These are phyloP conservation scores for Dissophora ornata DNA, from an alignment of 192 early-diverging fungal species.

Conservation along the genomic window DNA sequence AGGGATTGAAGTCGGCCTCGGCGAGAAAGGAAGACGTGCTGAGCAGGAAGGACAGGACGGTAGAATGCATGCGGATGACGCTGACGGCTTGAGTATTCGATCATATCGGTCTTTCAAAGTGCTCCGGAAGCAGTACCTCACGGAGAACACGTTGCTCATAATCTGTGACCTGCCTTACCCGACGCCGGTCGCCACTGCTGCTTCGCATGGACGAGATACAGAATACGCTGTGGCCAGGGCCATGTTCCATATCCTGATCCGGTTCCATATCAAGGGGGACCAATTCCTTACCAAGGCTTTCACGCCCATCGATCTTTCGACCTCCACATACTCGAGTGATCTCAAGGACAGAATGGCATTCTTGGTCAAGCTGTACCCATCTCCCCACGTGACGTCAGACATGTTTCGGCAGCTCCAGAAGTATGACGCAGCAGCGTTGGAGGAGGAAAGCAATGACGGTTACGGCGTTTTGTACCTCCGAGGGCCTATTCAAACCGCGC, in stretches of 20 bases:
- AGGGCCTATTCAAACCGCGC: conserved; percentile 33
- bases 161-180: conserved; percentile 36
- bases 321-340: no score
- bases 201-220: neutral
- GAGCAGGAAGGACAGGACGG: neutral
- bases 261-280: conserved; percentile 4
- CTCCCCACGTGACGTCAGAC: conserved; percentile 33
- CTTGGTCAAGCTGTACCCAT: conserved; percentile 39
- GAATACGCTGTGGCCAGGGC: neutral
- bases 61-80: neutral
- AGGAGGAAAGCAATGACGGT: no score
- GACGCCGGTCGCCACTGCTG: no score
- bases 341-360: conserved; percentile 36
- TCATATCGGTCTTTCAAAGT: conserved; percentile 36
- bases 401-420: conserved; percentile 30
- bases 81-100: conserved; percentile 18
- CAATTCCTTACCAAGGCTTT: conserved; percentile 36
- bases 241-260: conserved; percentile 50
- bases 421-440: neutral
- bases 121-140: conserved; percentile 23
- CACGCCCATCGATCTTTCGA: conserved; percentile 33
- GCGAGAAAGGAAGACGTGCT: neutral
- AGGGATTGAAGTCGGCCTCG: neutral
- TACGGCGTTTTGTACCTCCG: conserved; percentile 31
- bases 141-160: conserved; percentile 23